phyloP scores from a whole-genome alignment of 495 filamentous ascomycete genomes.

The Penicillium waksmanii region DNA sequence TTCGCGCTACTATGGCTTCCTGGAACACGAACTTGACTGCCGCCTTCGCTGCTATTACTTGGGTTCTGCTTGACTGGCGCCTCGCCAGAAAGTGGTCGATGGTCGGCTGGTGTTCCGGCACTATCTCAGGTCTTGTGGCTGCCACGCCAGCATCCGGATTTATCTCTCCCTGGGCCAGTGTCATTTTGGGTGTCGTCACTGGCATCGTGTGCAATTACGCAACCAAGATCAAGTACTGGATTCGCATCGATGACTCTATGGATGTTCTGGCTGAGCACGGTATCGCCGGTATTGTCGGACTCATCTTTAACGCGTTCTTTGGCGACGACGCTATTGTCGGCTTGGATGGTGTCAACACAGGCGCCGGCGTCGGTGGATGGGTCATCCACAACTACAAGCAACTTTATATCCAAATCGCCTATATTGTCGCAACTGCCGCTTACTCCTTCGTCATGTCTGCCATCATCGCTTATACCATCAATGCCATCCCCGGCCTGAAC shows the following conservation, averaged over 20 bases:
- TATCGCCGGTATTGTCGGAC: conserved; percentile 88
- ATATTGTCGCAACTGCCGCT: conserved; percentile 71
- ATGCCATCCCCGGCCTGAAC: conserved; percentile 85
- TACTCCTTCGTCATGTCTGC: conserved; percentile 87
- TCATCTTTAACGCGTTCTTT: conserved; percentile 92
- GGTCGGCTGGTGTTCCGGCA: conserved; percentile 97
- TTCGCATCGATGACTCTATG: conserved; percentile 94
- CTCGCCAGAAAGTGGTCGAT: conserved; percentile 98
- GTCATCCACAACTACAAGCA: conserved; percentile 87
- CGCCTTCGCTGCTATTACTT: conserved; percentile 83
- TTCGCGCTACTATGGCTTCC: conserved; percentile 94
- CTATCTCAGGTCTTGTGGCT: conserved; percentile 86
- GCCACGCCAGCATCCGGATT: conserved; percentile 88
- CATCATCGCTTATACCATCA: conserved; percentile 81
- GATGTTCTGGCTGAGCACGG: conserved; percentile 99
- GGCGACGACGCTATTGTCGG: conserved; percentile 87
- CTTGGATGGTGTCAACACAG: conserved; percentile 89
- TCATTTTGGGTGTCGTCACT: conserved; percentile 82
- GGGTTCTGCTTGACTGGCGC: conserved; percentile 92
- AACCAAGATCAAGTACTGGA: conserved; percentile 96
- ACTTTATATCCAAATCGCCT: conserved; percentile 90
- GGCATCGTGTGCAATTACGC: conserved; percentile 89
- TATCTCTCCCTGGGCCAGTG: conserved; percentile 87
- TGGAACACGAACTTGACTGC: conserved; percentile 96
- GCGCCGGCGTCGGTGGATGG: conserved; percentile 73